These are phyloP conservation scores for Talaromyces sp. DNA, from an alignment of 2,329 filamentous ascomycete genomes.

Conservation along the genomic window DNA sequence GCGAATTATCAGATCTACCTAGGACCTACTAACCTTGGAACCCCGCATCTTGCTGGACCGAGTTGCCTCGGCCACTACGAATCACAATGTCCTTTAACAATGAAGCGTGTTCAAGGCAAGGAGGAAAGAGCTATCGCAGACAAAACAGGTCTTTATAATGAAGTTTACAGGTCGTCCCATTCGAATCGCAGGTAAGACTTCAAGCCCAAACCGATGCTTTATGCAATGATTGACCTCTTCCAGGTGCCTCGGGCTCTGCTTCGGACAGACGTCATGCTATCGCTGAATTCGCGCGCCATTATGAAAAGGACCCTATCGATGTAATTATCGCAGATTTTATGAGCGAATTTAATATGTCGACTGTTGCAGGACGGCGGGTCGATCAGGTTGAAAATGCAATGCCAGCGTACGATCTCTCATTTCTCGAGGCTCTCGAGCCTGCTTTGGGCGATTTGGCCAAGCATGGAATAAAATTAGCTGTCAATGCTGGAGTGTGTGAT, in stretches of 20 bases:
- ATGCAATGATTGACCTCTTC: background rate
- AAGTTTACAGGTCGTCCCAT: conserved; percentile 22
- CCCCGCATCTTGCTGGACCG: conserved; percentile 20
- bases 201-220: background rate
- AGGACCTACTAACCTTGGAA: background rate
- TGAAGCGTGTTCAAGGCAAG: too few species aligned
- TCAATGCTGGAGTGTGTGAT: conserved; percentile 50
- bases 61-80: conserved; percentile 16
- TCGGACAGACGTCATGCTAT: conserved; percentile 52
- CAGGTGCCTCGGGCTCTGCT: conserved; percentile 49
- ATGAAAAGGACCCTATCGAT: conserved; percentile 46
- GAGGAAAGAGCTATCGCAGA: too few species aligned
- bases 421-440: conserved; percentile 52
- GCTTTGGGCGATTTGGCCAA: conserved; percentile 44
- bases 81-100: too few species aligned
- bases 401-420: conserved; percentile 56
- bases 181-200: conserved; percentile 25
- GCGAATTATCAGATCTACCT: background rate
- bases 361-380: conserved; percentile 41
- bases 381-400: conserved; percentile 32
- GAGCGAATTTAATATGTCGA: conserved; percentile 57
- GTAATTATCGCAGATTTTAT: conserved; percentile 53
- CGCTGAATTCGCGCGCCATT: conserved; percentile 44
- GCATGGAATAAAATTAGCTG: conserved; percentile 47
- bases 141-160: too few species aligned